Conservation (phyloP, 495 filamentous ascomycete genomes). For the Tuber aestivum region DNA sequence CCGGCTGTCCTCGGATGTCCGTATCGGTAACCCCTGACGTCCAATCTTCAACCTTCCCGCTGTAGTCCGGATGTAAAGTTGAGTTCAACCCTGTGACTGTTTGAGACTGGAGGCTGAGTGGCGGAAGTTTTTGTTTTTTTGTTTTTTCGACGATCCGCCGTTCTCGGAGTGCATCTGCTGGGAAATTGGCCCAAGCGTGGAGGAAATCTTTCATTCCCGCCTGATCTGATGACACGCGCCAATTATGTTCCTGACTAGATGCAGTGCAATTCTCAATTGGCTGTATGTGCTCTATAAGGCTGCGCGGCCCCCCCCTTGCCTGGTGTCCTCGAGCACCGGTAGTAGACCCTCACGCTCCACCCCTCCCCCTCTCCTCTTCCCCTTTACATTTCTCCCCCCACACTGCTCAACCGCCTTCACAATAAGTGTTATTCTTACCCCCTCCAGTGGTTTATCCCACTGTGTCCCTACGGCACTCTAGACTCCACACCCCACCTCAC, state of each 20-base stretch:
- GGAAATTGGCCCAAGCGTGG: conserved; percentile 1
- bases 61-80: background rate
- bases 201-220: background rate
- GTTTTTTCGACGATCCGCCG: background rate
- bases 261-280: background rate
- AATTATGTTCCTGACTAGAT: background rate
- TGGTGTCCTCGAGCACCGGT: background rate
- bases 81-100: background rate
- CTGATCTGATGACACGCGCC: background rate
- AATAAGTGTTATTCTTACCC: background rate
- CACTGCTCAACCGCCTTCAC: background rate
- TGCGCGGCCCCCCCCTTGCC: background rate
- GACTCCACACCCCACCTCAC: background rate
- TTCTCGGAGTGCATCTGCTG: background rate
- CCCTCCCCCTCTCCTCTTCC: background rate
- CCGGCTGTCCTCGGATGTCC: background rate
- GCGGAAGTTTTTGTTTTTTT: background rate
- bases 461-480: background rate
- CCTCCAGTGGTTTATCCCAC: background rate
- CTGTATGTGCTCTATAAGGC: background rate
- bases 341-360: background rate
- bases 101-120: conserved; percentile 1
- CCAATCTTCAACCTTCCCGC: background rate
- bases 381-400: background rate
- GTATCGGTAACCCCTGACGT: background rate